These are phyloP conservation scores for Saitozyma sp. DNA, from an alignment of 768 basidiomycete species.

Conservation along the genomic window DNA sequence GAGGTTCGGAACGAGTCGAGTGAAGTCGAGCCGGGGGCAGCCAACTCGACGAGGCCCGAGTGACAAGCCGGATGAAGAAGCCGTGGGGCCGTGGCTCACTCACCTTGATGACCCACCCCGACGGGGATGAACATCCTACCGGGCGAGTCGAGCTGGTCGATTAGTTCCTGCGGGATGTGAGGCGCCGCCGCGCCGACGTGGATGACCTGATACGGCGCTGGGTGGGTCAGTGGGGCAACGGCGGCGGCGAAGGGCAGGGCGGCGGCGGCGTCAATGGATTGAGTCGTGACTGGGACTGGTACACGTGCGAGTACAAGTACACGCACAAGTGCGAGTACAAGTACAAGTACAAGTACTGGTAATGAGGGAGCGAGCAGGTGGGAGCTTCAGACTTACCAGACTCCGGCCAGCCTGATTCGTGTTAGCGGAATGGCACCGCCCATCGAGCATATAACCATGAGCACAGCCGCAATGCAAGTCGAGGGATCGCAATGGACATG, in stretches of 20 bases:
- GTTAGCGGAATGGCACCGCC: not conserved
- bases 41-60: too few relatives aligned
- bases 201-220: constrained; percentile 72
- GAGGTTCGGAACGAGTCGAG: not conserved
- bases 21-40: not conserved
- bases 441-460: not conserved
- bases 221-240: not conserved
- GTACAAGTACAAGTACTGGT: too few relatives aligned
- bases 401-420: not conserved
- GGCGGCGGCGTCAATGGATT: too few relatives aligned
- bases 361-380: too few relatives aligned
- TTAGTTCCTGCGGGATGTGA: constrained; percentile 64
- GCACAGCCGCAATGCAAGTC: not conserved
- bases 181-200: constrained; percentile 94
- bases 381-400: not conserved
- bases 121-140: constrained; percentile 86
- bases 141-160: constrained; percentile 60
- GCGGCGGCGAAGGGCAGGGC: not conserved
- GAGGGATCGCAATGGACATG: not conserved
- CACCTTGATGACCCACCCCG: constrained; percentile 60
- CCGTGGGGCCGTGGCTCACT: not conserved
- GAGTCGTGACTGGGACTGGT: too few relatives aligned
- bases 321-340: too few relatives aligned
- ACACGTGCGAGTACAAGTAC: too few relatives aligned
- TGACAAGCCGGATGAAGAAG: too few relatives aligned